Evolutionary conservation across 257 asterid genomes (phyloP).

Genomic region (Leonotis leonurus): DNA sequence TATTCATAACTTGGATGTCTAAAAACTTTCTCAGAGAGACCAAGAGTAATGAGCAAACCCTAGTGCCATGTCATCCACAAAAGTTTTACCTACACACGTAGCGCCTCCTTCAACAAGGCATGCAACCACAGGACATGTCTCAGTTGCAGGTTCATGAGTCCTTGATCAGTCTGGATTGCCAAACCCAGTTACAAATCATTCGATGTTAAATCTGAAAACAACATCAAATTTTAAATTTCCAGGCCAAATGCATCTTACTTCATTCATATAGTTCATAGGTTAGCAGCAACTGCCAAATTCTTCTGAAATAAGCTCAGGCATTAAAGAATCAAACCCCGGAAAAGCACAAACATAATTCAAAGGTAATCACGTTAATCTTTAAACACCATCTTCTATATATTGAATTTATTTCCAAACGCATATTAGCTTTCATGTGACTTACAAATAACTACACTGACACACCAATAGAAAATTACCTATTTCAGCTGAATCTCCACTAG

Average conservation of each 20-base stretch:
- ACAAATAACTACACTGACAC: no score
- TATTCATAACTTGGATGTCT: background rate
- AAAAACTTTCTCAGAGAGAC: constrained; percentile 6
- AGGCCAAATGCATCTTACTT: background rate
- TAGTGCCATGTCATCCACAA: constrained; percentile 84
- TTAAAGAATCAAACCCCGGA: background rate
- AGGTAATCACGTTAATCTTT: no score
- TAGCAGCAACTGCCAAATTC: background rate
- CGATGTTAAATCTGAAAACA: constrained; percentile 64
- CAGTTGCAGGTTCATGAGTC: constrained; percentile 68
- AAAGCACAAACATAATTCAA: no score
- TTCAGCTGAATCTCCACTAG: background rate
- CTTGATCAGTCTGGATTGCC: constrained; percentile 95
- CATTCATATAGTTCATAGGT: background rate
- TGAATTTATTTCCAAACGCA: no score
- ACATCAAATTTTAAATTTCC: constrained; percentile 1
- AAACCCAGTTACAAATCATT: constrained; percentile 82
- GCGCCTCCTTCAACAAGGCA: constrained; percentile 94
- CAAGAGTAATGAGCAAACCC: constrained; percentile 46
- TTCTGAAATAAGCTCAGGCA: background rate
- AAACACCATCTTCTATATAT: no score
- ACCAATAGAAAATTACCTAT: background rate
- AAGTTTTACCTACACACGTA: constrained; percentile 72
- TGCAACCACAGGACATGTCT: constrained; percentile 63
- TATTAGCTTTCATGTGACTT: no score